phyloP scores from a whole-genome alignment of 2,329 filamentous ascomycete species.

The Arachnomyces sp. region DNA sequence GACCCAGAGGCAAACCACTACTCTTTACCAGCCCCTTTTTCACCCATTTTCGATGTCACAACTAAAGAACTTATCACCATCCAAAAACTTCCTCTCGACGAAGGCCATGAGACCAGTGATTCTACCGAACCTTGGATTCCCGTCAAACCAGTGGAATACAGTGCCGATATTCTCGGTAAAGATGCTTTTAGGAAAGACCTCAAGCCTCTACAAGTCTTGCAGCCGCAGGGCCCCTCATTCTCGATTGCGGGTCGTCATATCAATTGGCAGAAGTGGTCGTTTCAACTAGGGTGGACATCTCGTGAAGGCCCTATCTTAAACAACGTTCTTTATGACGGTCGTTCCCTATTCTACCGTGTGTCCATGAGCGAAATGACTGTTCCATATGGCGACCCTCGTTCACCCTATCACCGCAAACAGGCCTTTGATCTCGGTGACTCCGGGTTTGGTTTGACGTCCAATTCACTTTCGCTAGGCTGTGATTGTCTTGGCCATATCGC shows the following conservation, averaged over 20 bases:
- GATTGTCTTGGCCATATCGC: constrained; percentile 40
- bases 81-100: too few relatives aligned
- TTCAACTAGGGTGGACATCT: constrained; percentile 39
- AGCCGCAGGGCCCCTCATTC: constrained; percentile 32
- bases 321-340: constrained; percentile 32
- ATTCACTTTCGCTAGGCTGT: constrained; percentile 37
- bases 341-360: constrained; percentile 36
- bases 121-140: too few relatives aligned
- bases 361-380: constrained; percentile 40
- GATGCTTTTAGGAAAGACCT: constrained; percentile 2
- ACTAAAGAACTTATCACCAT: too few relatives aligned
- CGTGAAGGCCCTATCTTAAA: constrained; percentile 38
- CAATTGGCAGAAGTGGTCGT: constrained; percentile 38
- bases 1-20: too few relatives aligned
- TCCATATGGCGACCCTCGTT: constrained; percentile 36
- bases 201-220: constrained; percentile 30
- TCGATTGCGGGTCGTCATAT: constrained; percentile 21
- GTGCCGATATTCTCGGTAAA: too few relatives aligned
- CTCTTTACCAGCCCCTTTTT: too few relatives aligned
- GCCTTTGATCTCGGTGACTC: constrained; percentile 41
- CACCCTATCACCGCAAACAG: constrained; percentile 35
- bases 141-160: too few relatives aligned
- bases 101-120: too few relatives aligned
- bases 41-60: too few relatives aligned
- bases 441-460: constrained; percentile 37